phyloP scores from a whole-genome alignment of 169 alveolate species.

The Cryptosporidium sp. region DNA sequence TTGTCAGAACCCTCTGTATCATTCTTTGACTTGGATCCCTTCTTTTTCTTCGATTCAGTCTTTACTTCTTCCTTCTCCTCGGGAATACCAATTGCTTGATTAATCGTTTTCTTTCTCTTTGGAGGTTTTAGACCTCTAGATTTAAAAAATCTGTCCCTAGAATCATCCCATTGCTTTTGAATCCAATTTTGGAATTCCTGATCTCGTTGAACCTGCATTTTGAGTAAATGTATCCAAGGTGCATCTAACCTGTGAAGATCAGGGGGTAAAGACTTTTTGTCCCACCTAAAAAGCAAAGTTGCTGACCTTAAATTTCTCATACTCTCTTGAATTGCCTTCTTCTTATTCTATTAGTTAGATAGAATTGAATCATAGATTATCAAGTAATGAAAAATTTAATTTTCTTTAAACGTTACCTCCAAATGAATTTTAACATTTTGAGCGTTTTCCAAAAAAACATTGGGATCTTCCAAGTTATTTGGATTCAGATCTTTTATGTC shows the following conservation, averaged over 20 bases:
- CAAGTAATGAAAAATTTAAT: no score
- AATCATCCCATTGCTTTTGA: conserved; percentile 69
- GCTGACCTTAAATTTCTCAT: conserved; percentile 32
- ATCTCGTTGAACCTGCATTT: conserved; percentile 37
- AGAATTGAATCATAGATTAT: neutral
- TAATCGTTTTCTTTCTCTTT: conserved; percentile 4
- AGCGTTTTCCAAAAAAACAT: conserved; percentile 62
- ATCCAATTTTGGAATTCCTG: conserved; percentile 45
- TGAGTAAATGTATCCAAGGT: conserved; percentile 59
- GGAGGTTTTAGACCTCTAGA: conserved; percentile 62
- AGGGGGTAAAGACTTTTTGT: conserved; percentile 67
- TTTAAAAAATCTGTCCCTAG: conserved; percentile 21
- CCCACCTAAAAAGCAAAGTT: conserved; percentile 69
- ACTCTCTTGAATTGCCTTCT: conserved; percentile 30
- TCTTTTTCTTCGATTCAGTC: neutral
- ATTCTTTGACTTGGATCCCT: neutral
- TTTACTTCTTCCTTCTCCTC: neutral
- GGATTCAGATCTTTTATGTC: conserved; percentile 53
- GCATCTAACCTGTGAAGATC: conserved; percentile 72
- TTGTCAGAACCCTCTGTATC: conserved; percentile 32
- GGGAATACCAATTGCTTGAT: conserved; percentile 1
- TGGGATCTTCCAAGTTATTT: conserved; percentile 57
- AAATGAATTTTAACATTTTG: conserved; percentile 64
- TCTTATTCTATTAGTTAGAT: conserved; percentile 3
- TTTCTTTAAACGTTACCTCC: conserved; percentile 29